Evolutionary conservation across 768 basidiomycete species (phyloP), one percentile per base, ranked within the genome.

Genomic region (Tulasnella sp.): DNA sequence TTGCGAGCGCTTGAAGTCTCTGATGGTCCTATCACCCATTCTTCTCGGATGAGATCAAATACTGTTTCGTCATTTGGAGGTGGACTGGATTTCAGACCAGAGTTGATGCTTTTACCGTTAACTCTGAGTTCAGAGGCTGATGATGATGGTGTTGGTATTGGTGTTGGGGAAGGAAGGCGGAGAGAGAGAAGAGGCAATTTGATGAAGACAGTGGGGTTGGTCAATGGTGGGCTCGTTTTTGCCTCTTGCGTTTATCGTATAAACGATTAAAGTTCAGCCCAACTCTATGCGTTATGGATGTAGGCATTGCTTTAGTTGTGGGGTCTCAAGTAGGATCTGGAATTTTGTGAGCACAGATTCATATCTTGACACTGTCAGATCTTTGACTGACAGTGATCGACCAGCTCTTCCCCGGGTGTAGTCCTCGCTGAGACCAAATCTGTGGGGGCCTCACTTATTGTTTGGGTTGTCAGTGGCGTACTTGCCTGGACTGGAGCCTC

Each of bases 401-500:
- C 24, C 53, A 90, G 87, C 67, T 91, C 88, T 3, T 91, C 88
- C 4, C 90, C 92, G 1, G 93, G 93, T 2, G 78, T 96, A 24
- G 80, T 96, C 2, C 78, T 92, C 24, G 83, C 87, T 8, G 87
- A 92, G 60, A 82, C 84, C 0, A 74, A 88, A 32, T 89, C 84
- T 58, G 85, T 91, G 0, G 93, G 92, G 9, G 85, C 90, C 9
- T 90, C 90, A 68, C 66, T 98, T 12, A 31, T 73, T 15, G 85
- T 95, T 3, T 96, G 93, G 92, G 56, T 86, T 5, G 68, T 73
- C 2, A 81, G 86, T 48, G 93, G 91, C 5, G 48, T 92, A 20
- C 69, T 98, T 8, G 87, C 77, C 5, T 96, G 92, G 93, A 95
- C 93, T 3, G 93, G 93, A 16, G 90, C 89, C 4, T 64, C 86